A percentile compares a stretch with the other conserved stretches of the same genome.
Evolutionary conservation across 2,329 filamentous ascomycete genomes (phyloP).

Genomic region (Colletotrichum sojae): DNA sequence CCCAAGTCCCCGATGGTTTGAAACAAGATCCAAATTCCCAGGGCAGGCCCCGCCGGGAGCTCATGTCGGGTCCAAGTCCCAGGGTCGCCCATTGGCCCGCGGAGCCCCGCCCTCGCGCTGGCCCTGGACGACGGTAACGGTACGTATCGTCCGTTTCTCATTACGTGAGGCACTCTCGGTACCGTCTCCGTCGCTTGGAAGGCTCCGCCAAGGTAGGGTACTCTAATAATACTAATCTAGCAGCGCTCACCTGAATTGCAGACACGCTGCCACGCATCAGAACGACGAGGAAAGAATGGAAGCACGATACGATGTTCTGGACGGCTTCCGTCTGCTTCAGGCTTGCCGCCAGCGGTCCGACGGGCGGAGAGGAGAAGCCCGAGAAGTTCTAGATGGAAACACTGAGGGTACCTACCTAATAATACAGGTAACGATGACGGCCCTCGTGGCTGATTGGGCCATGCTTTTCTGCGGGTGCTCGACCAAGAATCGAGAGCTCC

Average conservation of each 20-base stretch:
- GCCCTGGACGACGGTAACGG: background rate
- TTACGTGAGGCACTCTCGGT: background rate
- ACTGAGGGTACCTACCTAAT: too few relatives aligned
- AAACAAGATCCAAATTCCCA: slow-evolving; percentile 32
- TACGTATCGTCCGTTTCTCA: background rate
- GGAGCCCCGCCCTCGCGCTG: background rate
- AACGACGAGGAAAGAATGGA: background rate
- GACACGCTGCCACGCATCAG: background rate
- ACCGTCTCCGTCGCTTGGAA: background rate
- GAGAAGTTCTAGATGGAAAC: slow-evolving; percentile 1
- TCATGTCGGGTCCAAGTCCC: slow-evolving; percentile 1
- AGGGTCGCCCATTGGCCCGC: slow-evolving; percentile 5
- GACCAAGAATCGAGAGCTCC: background rate
- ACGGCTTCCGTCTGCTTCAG: background rate
- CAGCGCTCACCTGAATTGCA: background rate
- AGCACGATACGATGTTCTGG: background rate
- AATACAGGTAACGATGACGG: slow-evolving; percentile 15
- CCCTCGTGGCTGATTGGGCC: slow-evolving; percentile 24
- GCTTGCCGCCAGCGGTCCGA: background rate
- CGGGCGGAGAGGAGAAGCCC: slow-evolving; percentile 14
- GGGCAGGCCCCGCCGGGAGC: slow-evolving; percentile 12
- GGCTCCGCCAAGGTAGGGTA: too few relatives aligned
- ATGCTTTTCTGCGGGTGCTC: background rate
- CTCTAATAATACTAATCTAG: background rate
- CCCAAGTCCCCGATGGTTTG: slow-evolving; percentile 29